Evolutionary conservation across 2,329 filamentous ascomycete species (phyloP).

Genomic region (Aspergillus neotritici): DNA sequence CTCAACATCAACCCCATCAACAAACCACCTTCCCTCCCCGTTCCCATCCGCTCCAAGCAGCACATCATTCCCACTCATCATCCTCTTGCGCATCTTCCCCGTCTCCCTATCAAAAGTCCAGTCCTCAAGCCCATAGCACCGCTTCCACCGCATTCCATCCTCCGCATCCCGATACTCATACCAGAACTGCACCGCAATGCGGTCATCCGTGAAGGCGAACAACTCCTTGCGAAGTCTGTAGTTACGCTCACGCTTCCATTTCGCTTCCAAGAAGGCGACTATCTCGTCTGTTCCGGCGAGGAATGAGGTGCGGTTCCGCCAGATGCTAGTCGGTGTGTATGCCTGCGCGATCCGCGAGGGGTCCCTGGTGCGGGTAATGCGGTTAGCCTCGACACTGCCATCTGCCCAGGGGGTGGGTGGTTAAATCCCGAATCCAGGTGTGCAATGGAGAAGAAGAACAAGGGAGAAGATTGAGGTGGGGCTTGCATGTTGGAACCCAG

Average conservation of each 20-base stretch:
- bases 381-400: neutral
- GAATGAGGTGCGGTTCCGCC: conserved; percentile 72
- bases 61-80: conserved; percentile 46
- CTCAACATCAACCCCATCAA: conserved; percentile 39
- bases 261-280: conserved; percentile 60
- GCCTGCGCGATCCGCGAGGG: conserved; percentile 61
- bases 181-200: conserved; percentile 87
- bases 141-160: conserved; percentile 66
- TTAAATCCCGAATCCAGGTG: neutral
- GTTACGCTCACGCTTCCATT: conserved; percentile 66
- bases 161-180: conserved; percentile 69
- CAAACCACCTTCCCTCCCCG: conserved; percentile 42
- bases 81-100: conserved; percentile 44
- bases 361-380: conserved; percentile 44
- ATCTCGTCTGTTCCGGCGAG: conserved; percentile 64
- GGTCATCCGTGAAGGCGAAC: conserved; percentile 68
- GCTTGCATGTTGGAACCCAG: neutral
- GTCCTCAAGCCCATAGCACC: conserved; percentile 69
- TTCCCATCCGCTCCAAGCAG: conserved; percentile 39
- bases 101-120: conserved; percentile 43
- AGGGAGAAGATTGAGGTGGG: neutral
- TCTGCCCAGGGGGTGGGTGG: neutral
- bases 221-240: conserved; percentile 78
- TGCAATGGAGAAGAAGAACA: neutral
- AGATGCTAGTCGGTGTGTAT: conserved; percentile 71